These are phyloP conservation scores for Monilinia vaccinii-corymbosi DNA, from an alignment of 2,329 filamentous ascomycete genomes.

Conservation along the genomic window DNA sequence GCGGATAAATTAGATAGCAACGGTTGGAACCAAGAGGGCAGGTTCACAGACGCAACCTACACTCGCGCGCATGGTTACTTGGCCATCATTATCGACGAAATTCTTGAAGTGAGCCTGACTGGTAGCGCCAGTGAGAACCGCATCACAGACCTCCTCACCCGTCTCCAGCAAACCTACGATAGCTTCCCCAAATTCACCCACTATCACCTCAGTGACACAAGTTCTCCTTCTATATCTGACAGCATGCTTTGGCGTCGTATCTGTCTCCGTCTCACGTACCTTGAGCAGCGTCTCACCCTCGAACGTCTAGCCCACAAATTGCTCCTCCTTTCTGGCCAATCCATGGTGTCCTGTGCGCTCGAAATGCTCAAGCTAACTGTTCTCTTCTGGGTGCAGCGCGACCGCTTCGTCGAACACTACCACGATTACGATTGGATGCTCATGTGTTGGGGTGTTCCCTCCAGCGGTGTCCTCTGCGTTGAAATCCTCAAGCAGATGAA, in stretches of 20 bases:
- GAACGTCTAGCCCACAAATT: conserved; percentile 46
- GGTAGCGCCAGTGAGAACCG: conserved; percentile 19
- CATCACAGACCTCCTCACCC: conserved; percentile 16
- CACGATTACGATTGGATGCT: conserved; percentile 40
- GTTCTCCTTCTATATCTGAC: conserved; percentile 30
- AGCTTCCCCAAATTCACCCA: conserved; percentile 29
- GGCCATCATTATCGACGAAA: conserved; percentile 45
- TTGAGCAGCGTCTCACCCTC: conserved; percentile 50
- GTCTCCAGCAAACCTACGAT: conserved; percentile 31
- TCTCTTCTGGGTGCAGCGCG: conserved; percentile 41
- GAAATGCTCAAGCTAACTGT: conserved; percentile 40
- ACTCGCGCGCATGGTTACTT: conserved; percentile 39
- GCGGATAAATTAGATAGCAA: conserved; percentile 36
- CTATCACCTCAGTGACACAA: conserved; percentile 33
- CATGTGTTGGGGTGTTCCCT: conserved; percentile 42
- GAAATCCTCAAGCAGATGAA: conserved; percentile 39
- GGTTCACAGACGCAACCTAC: conserved; percentile 37
- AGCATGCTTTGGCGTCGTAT: conserved; percentile 38
- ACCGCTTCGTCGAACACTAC: conserved; percentile 35
- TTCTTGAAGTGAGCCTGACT: conserved; percentile 43
- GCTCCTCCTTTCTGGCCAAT: conserved; percentile 31
- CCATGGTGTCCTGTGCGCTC: conserved; percentile 37
- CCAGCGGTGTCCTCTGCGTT: conserved; percentile 41
- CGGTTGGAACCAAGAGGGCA: conserved; percentile 43
- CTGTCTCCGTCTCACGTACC: conserved; percentile 37